Conservation (phyloP, 345 rosid species). For the Populus euphratica region DNA sequence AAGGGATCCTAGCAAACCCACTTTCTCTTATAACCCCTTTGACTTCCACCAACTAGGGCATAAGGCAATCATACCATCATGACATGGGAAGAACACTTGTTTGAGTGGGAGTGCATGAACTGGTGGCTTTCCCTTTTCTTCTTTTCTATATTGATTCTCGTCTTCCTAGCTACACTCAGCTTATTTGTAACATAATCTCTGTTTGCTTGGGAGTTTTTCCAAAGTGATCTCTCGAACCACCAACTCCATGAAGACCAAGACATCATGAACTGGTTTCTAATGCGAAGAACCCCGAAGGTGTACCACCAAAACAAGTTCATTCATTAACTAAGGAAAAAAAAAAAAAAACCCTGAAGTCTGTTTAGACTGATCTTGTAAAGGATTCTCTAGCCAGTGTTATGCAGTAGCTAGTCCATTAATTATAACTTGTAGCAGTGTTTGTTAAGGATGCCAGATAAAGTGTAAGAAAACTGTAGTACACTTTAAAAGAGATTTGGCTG, state of each 20-base stretch:
- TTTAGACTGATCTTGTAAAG: not conserved
- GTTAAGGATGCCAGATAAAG: slow-evolving; percentile 20
- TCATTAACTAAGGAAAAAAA: too few species aligned
- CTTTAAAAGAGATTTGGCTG: slow-evolving; percentile 22
- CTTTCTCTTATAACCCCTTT: slow-evolving; percentile 19
- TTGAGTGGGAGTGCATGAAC: slow-evolving; percentile 24
- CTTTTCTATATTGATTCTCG: slow-evolving; percentile 3
- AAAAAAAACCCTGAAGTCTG: not conserved
- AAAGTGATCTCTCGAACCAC: not conserved
- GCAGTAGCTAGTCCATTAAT: slow-evolving; percentile 4
- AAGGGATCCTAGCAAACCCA: slow-evolving; percentile 24
- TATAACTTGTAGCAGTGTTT: not conserved
- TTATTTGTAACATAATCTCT: slow-evolving; percentile 9
- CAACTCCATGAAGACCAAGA: slow-evolving; percentile 6
- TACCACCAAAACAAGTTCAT: slow-evolving; percentile 7
- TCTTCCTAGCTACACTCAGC: not conserved
- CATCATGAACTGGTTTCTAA: slow-evolving; percentile 1
- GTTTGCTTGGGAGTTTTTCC: not conserved
- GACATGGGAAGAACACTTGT: slow-evolving; percentile 5
- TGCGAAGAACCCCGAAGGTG: slow-evolving; percentile 14
- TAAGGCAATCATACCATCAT: slow-evolving; percentile 37
- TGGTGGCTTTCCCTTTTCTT: slow-evolving; percentile 20
- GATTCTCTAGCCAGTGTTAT: slow-evolving; percentile 9
- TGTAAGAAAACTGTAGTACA: slow-evolving; percentile 22
- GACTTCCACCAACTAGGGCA: slow-evolving; percentile 29